A percentile compares a stretch with the other conserved stretches of the same genome.
Evolutionary conservation across 2,329 filamentous ascomycete species (phyloP).

Genomic region (Colletotrichum endophyticum): DNA sequence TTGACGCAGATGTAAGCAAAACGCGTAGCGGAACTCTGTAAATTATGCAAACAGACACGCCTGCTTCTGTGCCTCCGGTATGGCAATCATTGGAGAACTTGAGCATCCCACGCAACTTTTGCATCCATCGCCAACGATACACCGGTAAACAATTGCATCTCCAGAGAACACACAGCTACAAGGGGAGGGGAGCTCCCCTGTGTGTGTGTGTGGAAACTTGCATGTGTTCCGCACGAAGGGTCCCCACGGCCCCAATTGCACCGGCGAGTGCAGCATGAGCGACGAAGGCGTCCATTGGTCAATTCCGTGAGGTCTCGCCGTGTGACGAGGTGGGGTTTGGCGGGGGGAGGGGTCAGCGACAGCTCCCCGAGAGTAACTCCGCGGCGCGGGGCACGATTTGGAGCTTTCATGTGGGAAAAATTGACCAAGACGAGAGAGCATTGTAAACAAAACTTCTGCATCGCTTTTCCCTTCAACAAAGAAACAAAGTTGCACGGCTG

Average conservation of each 20-base stretch:
- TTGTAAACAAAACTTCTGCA: background rate
- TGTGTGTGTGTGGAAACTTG: background rate
- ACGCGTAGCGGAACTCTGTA: background rate
- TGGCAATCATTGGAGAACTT: background rate
- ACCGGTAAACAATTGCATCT: background rate
- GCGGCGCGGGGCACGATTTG: constrained; percentile 13
- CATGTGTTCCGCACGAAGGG: background rate
- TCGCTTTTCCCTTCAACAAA: background rate
- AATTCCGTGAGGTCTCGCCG: background rate
- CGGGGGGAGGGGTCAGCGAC: background rate
- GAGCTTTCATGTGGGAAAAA: background rate
- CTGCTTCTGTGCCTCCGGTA: background rate
- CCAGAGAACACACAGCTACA: background rate
- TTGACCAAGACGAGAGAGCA: background rate
- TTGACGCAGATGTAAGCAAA: background rate
- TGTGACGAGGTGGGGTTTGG: constrained; percentile 9
- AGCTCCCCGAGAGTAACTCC: background rate
- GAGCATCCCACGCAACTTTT: background rate
- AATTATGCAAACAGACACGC: background rate
- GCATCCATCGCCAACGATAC: background rate
- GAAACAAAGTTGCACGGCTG: background rate
- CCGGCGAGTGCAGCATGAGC: background rate
- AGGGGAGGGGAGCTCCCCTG: background rate
- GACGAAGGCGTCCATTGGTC: background rate
- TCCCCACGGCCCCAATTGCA: background rate